Evolutionary conservation across 257 asterid genomes (phyloP), one percentile per base, ranked within the genome.

Genomic region (Lithospermum erythrorhizon): DNA sequence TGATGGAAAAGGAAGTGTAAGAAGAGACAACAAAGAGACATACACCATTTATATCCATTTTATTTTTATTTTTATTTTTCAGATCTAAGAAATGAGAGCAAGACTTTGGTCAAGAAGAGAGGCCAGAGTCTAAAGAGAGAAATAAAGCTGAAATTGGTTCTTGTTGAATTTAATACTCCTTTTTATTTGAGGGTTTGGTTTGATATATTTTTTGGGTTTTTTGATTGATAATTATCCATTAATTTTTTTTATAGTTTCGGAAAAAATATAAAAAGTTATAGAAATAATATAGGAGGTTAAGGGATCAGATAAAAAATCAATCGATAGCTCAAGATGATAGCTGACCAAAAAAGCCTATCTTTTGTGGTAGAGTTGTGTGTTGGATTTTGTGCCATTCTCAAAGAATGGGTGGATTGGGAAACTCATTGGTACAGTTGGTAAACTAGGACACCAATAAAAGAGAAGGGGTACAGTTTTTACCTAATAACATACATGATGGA

Each of bases 11-110:
- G 60, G 21, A 58, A 37, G 22, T 57, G 9, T 13, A 3, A 27
- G 23, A 24, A 63, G 58, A 30, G 8, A 64, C 55, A 32, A 14
- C 25, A 58, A 6, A 64, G 68, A 69, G 70, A 67, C 65, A 73
- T 23, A 47, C 57, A 65, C 68, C 41, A 17, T 41, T 63, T 61
- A 21, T 29, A 11, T n/a, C 65, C 70, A 67, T 65, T 55, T 61
- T 68, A 65, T 78, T 67, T 66, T 68, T 20, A 61, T 68, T 57
- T 21, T 55, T 68, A 15, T 69, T n/a, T n/a, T n/a, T n/a, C n/a
- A 70, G 78, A 73, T 66, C 73, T 73, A 75, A 69, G 49, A 19
- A 54, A 15, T 20, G 51, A 55, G 57, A 55, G 41, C 53, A 68
- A 49, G 62, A 24, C 53, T 55, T 58, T 19, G 30, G 61, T 24